Conservation (phyloP, 2,329 filamentous ascomycete genomes). For the Fragosphaeria purpurea region DNA sequence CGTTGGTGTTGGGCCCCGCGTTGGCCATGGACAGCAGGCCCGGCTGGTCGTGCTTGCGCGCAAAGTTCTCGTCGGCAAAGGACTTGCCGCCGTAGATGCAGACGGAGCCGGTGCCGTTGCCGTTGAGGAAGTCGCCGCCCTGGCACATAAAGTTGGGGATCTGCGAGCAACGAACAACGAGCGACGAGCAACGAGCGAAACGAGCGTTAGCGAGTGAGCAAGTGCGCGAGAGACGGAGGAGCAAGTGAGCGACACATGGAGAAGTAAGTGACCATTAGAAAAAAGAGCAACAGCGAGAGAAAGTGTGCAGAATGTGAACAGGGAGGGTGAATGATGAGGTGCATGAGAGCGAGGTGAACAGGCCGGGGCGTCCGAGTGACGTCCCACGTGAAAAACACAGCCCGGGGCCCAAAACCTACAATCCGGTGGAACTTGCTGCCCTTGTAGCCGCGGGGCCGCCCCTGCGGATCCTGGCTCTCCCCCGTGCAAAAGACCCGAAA, state of each 20-base stretch:
- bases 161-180: slow-evolving; percentile 29
- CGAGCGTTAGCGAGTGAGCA: neutral
- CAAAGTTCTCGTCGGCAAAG: slow-evolving; percentile 89
- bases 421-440: slow-evolving; percentile 89
- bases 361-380: neutral
- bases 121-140: slow-evolving; percentile 84
- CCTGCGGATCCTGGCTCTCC: slow-evolving; percentile 69
- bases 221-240: neutral
- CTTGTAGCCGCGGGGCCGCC: slow-evolving; percentile 86
- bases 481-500: slow-evolving; percentile 96
- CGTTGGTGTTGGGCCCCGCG: slow-evolving; percentile 84
- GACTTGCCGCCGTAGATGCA: slow-evolving; percentile 78
- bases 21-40: slow-evolving; percentile 94
- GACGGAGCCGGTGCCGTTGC: slow-evolving; percentile 80
- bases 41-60: slow-evolving; percentile 63
- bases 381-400: neutral
- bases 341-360: slow-evolving; percentile 3
- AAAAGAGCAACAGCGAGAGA: neutral
- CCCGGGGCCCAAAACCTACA: slow-evolving; percentile 47
- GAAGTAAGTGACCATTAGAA: neutral
- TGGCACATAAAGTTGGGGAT: slow-evolving; percentile 98
- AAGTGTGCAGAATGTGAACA: too few species aligned
- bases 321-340: neutral
- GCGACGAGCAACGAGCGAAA: neutral
- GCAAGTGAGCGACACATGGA: neutral